Base-by-base conservation (phyloP, 305 asterid genomes). In the Fraxinus dipetala region DNA sequence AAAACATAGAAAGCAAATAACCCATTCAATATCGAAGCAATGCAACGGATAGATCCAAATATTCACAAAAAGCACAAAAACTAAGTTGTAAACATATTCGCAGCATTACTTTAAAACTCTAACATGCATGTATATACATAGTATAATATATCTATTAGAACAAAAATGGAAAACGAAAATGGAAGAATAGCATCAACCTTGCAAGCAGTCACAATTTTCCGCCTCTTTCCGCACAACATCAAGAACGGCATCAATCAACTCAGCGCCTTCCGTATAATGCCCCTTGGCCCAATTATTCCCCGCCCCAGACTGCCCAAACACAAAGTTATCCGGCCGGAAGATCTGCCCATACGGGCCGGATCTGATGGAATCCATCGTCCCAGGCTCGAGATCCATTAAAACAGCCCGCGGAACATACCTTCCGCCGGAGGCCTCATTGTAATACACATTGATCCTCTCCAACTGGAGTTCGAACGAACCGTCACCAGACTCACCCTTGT, bases 311-410 rank as follows among this genome's bases (percentile, higher is more conserved):
- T 93, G 97, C 10, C 96, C 96, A 80, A 93, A 93, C 28, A 93
- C 95, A 28, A 93, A 93, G 84, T 93, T 93, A 65, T 93, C 98
- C 5, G 96, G 98, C 28, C 96, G 80, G 86, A 93, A 93, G 89
- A 93, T 91, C 93, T 91, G 96, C 0, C 97, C 96, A 78, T 81
- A 93, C 18, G 94, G 91, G 2, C 97, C 95, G 78, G 98, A 93
- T 93, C 98, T 93, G 88, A 93, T 92, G 75, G 97, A 90, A 78
- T 93, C 97, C 97, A 93, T 93, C 4, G 98, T 93, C 11, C 98
- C 98, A 0, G 97, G 97, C 88, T 93, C 98, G 74, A 93, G 94
- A 93, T 93, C 98, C 98, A 93, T 93, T 59, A 93, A 91, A 72
- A 93, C 98, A 2, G 98, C 98, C 20, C 98, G 92, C 0, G 98